Conservation (phyloP, 2,329 filamentous ascomycete genomes). For the Cercospora sp. region DNA sequence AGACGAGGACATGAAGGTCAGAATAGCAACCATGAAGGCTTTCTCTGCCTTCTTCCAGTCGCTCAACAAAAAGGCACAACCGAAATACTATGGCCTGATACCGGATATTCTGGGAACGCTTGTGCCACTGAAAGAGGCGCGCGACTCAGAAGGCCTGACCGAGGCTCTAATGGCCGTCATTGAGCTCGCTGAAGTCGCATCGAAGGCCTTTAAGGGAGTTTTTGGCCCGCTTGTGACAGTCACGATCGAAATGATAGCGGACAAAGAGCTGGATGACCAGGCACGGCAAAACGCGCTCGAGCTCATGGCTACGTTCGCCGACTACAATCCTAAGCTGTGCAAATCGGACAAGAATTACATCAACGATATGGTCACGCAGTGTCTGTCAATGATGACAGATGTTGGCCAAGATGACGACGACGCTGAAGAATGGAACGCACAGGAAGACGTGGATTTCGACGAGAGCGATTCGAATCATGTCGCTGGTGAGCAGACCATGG, state of each 20-base stretch:
- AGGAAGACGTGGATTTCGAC: conserved; percentile 92
- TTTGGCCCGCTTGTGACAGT: conserved; percentile 93
- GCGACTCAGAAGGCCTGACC: conserved; percentile 87
- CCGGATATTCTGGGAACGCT: conserved; percentile 93
- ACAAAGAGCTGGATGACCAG: conserved; percentile 89
- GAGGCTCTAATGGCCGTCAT: conserved; percentile 89
- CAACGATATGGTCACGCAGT: conserved; percentile 96
- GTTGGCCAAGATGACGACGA: conserved; percentile 93
- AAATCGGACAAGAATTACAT: conserved; percentile 91
- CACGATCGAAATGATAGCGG: conserved; percentile 88
- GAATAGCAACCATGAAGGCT: conserved; percentile 91
- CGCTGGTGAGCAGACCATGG: conserved; percentile 97
- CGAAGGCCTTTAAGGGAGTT: conserved; percentile 96
- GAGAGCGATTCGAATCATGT: conserved; percentile 98
- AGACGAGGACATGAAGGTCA: conserved; percentile 82
- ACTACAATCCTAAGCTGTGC: conserved; percentile 92
- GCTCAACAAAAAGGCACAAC: conserved; percentile 81
- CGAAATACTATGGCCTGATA: conserved; percentile 83
- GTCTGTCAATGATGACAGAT: conserved; percentile 96
- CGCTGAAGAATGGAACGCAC: conserved; percentile 86
- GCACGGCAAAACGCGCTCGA: conserved; percentile 93
- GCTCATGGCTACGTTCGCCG: conserved; percentile 96
- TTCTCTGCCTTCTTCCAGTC: conserved; percentile 96
- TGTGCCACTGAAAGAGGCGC: conserved; percentile 86
- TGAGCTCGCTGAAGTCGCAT: conserved; percentile 88